Evolutionary conservation across 1,139 yeast species (phyloP), one percentile per base, ranked within the genome.

Genomic region (Diutina mesorugosa): DNA sequence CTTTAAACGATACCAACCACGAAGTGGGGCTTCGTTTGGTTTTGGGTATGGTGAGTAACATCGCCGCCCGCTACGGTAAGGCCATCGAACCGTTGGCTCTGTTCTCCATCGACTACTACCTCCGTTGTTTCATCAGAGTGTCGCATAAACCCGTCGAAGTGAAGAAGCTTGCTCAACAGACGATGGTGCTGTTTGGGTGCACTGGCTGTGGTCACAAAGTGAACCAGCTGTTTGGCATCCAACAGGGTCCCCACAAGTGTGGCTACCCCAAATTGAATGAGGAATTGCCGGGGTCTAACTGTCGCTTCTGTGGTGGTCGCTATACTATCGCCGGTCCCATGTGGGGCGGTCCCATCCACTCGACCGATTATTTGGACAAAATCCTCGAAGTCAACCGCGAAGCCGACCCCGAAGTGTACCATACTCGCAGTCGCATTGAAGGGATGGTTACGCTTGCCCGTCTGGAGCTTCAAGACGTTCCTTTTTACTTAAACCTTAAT

Each of bases 301-400:
- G 99, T 71, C 66, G 74, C 51, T 84, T 76, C 68, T 93, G 99
- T 71, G 86, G 81, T 1, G 78, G 77, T 58, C 76, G 80, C 5
- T 81, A 81, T 66, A 95, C 87, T 66, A 68, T 93, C 51, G 93
- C 95, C 2, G 99, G 99, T 1, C 99, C 99, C 58, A 89, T 93
- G 97, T 93, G 96, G 87, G 89, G 82, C 10, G 97, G 95, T 0
- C 74, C 78, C 2, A 71, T 93, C 56, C 98, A 91, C 65, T 79
- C 85, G 65, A 68, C 69, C 45, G 80, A 77, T 21, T 93, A 90
- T 64, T 75, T 93, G 54, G 77, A 81, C 46, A 79, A 76, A 61
- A 77, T 91, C 55, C 73, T 89, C 57, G 74, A 77, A 26, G 72
- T 86, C 52, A 84, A 84, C 61, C 68, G 69, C 30, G 68, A 72